Percentiles rank a stretch among this genome's conserved stretches.
phyloP scores from a whole-genome alignment of 2,329 filamentous ascomycete species.

The Pseudovirgaria hyperparasitica region DNA sequence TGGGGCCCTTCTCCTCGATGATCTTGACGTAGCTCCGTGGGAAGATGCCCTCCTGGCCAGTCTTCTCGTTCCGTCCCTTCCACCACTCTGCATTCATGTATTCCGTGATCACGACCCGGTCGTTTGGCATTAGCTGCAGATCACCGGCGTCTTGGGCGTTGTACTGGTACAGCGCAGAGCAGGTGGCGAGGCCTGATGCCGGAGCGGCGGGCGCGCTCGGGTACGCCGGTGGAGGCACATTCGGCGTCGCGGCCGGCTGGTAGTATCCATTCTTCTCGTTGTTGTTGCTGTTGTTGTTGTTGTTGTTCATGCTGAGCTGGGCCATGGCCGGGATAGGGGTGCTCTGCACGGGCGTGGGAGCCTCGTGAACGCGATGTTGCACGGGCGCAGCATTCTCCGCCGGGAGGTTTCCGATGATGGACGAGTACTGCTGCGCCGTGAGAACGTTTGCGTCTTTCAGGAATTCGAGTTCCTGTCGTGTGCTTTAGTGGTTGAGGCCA shows the following conservation, averaged over 20 bases:
- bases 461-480: slow-evolving; percentile 68
- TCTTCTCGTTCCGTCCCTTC: slow-evolving; percentile 77
- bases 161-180: slow-evolving; percentile 76
- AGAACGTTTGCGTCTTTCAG: slow-evolving; percentile 76
- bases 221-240: slow-evolving; percentile 32
- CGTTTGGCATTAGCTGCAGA: slow-evolving; percentile 66
- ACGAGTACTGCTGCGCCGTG: slow-evolving; percentile 59
- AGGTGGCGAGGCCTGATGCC: slow-evolving; percentile 53
- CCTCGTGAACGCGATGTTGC: slow-evolving; percentile 6
- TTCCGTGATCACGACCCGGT: slow-evolving; percentile 68
- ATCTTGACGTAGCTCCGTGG: slow-evolving; percentile 76
- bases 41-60: slow-evolving; percentile 82
- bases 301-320: slow-evolving; percentile 16
- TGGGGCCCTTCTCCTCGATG: slow-evolving; percentile 48
- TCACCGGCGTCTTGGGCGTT: slow-evolving; percentile 69
- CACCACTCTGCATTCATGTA: slow-evolving; percentile 98
- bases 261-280: slow-evolving; percentile 30
- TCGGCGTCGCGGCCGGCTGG: slow-evolving; percentile 19
- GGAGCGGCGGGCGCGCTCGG: slow-evolving; percentile 35
- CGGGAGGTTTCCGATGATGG: slow-evolving; percentile 63
- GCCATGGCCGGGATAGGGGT: slow-evolving; percentile 19
- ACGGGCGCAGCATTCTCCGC: slow-evolving; percentile 45
- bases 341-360: slow-evolving; percentile 10
- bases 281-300: slow-evolving; percentile 17
- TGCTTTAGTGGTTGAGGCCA: slow-evolving; percentile 2